Conservation (phyloP, 2,329 filamentous ascomycete genomes). For the Curvularia eragrostidis region DNA sequence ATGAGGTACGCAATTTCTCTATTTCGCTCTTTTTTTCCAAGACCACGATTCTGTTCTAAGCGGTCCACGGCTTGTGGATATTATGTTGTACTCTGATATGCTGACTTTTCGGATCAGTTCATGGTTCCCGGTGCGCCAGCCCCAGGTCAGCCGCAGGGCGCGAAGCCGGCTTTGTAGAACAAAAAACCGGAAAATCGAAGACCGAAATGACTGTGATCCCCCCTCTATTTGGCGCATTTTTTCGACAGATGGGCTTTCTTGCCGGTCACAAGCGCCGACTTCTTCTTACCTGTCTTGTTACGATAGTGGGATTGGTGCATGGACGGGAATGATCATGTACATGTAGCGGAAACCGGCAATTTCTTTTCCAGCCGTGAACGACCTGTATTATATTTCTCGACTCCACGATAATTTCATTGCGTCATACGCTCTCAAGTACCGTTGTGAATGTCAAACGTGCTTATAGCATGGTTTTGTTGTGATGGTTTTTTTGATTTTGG, state of each 20-base stretch:
- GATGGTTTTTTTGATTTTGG: conserved; percentile 1
- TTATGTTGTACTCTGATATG: background rate
- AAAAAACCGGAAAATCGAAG: background rate
- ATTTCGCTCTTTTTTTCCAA: background rate
- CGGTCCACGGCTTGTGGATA: background rate
- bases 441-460: background rate
- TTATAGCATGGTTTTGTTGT: background rate
- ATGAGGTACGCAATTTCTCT: conserved; percentile 65
- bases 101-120: conserved; percentile 36
- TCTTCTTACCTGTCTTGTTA: conserved; percentile 36
- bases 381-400: conserved; percentile 42
- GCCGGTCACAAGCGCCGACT: conserved; percentile 9
- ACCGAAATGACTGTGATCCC: conserved; percentile 9
- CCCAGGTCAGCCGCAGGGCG: conserved; percentile 34
- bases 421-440: conserved; percentile 7
- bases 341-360: conserved; percentile 15
- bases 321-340: conserved; percentile 24
- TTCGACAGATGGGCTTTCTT: conserved; percentile 4
- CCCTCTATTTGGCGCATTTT: background rate
- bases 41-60: too few relatives aligned
- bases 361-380: conserved; percentile 16
- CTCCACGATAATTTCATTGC: conserved; percentile 36
- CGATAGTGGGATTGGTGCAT: conserved; percentile 15
- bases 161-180: conserved; percentile 46
- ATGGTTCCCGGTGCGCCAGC: conserved; percentile 41